These are phyloP conservation scores for Pugionium cornutum DNA, from an alignment of 345 rosid genomes.

Conservation along the genomic window DNA sequence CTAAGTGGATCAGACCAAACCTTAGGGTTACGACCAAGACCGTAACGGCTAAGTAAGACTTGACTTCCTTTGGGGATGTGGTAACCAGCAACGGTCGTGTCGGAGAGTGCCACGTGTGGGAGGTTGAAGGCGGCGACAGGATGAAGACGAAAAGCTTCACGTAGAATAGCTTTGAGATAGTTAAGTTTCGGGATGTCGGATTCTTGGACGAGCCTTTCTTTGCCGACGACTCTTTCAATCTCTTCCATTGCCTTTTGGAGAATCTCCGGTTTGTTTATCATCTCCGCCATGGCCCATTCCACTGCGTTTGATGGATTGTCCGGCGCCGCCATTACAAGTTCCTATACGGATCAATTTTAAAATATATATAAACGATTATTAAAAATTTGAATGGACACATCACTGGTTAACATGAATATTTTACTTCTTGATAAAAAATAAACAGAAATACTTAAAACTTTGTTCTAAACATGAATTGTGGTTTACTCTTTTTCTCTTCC, in stretches of 20 bases:
- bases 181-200: slow-evolving; percentile 48
- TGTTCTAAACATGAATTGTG: neutral
- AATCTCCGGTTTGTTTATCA: slow-evolving; percentile 48
- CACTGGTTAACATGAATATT: neutral
- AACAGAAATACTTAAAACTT: neutral
- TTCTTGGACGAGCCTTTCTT: slow-evolving; percentile 50
- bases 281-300: slow-evolving; percentile 56
- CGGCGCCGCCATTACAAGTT: slow-evolving; percentile 44
- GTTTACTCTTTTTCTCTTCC: too few species aligned
- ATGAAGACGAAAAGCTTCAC: slow-evolving; percentile 51
- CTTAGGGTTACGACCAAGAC: slow-evolving; percentile 50
- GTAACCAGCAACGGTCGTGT: slow-evolving; percentile 44
- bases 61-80: slow-evolving; percentile 51
- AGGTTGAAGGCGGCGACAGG: slow-evolving; percentile 49
- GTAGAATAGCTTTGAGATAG: slow-evolving; percentile 43
- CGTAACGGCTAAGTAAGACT: slow-evolving; percentile 46
- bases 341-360: slow-evolving; percentile 32
- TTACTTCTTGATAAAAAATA: too few species aligned
- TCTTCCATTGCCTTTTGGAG: slow-evolving; percentile 49
- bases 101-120: slow-evolving; percentile 46
- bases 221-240: slow-evolving; percentile 49
- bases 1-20: slow-evolving; percentile 42
- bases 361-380: neutral
- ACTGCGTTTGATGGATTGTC: slow-evolving; percentile 56
- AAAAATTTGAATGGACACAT: neutral